These are phyloP conservation scores for Parascedosporium putredinis DNA, from an alignment of 2,329 filamentous ascomycete genomes.

Conservation along the genomic window DNA sequence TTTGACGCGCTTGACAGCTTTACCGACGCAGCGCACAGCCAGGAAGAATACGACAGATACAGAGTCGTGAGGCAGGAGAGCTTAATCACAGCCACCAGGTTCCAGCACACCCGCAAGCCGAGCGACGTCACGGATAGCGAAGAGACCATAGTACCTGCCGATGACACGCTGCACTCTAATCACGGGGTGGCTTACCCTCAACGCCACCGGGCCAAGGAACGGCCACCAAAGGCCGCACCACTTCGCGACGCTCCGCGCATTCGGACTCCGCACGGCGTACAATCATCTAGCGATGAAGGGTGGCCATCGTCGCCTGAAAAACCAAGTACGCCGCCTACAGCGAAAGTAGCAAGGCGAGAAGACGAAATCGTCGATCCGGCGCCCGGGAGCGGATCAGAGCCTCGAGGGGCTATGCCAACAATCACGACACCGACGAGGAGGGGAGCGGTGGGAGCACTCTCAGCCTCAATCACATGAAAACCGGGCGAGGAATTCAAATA, in stretches of 20 bases:
- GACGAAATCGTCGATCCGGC: background rate
- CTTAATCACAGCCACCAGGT: slow-evolving; percentile 24
- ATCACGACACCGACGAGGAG: slow-evolving; percentile 16
- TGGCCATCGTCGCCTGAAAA: slow-evolving; percentile 12
- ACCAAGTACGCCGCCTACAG: slow-evolving; percentile 3
- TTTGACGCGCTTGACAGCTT: slow-evolving; percentile 77
- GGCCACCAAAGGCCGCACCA: background rate
- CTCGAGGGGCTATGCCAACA: background rate
- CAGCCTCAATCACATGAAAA: slow-evolving; percentile 28
- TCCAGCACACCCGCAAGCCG: slow-evolving; percentile 17
- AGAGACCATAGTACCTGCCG: slow-evolving; percentile 18
- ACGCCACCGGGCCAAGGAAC: slow-evolving; percentile 21
- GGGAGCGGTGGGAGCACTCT: slow-evolving; percentile 24
- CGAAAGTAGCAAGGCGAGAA: background rate
- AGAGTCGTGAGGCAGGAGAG: slow-evolving; percentile 39
- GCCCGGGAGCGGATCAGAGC: background rate
- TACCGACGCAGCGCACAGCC: slow-evolving; percentile 44
- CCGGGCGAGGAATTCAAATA: slow-evolving; percentile 29
- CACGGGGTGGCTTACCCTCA: slow-evolving; percentile 8
- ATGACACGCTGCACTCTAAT: background rate
- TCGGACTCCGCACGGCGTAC: background rate
- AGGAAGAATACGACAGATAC: slow-evolving; percentile 52
- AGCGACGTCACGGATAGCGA: slow-evolving; percentile 23
- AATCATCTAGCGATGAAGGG: slow-evolving; percentile 10
- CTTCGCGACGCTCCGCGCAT: slow-evolving; percentile 7